These are phyloP conservation scores for Mortierella claussenii DNA, from an alignment of 192 early-diverging fungal species.

Conservation along the genomic window DNA sequence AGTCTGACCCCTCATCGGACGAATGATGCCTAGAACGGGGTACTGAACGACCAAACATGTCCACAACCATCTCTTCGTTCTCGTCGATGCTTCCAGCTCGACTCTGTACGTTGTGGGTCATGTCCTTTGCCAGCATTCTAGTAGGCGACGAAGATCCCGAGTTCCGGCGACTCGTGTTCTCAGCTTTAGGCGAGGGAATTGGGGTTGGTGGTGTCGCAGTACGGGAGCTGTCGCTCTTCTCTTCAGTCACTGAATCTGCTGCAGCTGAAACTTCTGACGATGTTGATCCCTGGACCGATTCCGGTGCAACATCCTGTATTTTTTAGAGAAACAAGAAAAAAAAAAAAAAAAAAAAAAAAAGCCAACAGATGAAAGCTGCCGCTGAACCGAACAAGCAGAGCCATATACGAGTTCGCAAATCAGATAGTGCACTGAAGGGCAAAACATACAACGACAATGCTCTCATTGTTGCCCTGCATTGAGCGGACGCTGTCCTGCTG, in stretches of 20 bases:
- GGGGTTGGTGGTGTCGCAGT: slow-evolving; percentile 33
- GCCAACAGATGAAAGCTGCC: no score
- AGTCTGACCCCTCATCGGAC: slow-evolving; percentile 35
- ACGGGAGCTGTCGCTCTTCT: not conserved
- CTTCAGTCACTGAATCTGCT: not conserved
- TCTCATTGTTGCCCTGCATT: no score
- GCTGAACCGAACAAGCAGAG: no score
- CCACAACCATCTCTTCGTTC: slow-evolving; percentile 14
- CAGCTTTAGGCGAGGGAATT: slow-evolving; percentile 23
- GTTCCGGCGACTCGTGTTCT: slow-evolving; percentile 13
- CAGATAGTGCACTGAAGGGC: no score
- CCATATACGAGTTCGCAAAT: no score
- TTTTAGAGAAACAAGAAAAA: not conserved
- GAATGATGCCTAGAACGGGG: slow-evolving; percentile 26
- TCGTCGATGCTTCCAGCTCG: slow-evolving; percentile 23
- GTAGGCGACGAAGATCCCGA: slow-evolving; percentile 29
- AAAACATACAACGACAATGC: no score
- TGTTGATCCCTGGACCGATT: not conserved
- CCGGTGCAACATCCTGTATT: slow-evolving; percentile 4
- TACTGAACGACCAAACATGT: slow-evolving; percentile 15
- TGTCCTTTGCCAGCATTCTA: slow-evolving; percentile 19
- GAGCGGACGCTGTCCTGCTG: not conserved
- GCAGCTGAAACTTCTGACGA: not conserved
- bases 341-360: not conserved
- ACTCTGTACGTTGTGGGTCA: slow-evolving; percentile 21